Percentiles rank a stretch among this genome's conserved stretches.
Conservation (phyloP, 371 early-diverging fungal species). For the Batrachochytrium dendrobatidis region DNA sequence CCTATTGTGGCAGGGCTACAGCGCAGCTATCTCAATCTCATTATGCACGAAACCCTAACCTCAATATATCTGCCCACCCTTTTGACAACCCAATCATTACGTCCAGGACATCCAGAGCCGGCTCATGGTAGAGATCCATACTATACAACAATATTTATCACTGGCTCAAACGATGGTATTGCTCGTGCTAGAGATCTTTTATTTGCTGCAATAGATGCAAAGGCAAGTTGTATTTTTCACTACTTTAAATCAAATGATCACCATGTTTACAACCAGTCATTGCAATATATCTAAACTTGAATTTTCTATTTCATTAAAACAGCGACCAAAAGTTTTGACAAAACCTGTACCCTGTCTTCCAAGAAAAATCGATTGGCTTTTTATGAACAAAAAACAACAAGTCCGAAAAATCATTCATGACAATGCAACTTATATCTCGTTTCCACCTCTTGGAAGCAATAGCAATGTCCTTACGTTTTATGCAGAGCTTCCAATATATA, state of each 20-base stretch:
- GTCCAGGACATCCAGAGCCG: constrained; percentile 2
- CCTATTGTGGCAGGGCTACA: constrained; percentile 64
- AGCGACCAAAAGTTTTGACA: not conserved
- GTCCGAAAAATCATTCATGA: constrained; percentile 66
- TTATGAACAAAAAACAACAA: constrained; percentile 51
- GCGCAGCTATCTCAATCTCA: constrained; percentile 51
- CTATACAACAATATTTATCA: constrained; percentile 24
- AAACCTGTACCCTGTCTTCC: constrained; percentile 29
- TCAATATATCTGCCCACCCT: constrained; percentile 68
- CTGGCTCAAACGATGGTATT: constrained; percentile 24
- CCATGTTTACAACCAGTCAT: not conserved
- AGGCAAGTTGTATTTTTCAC: no score
- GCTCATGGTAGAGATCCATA: constrained; percentile 3
- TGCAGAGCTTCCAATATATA: constrained; percentile 65
- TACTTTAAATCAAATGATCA: no score
- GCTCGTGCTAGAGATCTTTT: constrained; percentile 18
- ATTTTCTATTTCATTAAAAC: not conserved
- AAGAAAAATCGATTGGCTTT: constrained; percentile 72
- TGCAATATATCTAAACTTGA: no score
- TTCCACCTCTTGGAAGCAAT: constrained; percentile 58
- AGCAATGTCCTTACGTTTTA: constrained; percentile 45
- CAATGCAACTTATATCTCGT: constrained; percentile 58
- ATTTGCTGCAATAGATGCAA: constrained; percentile 3
- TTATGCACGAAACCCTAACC: constrained; percentile 69
- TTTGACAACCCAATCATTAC: constrained; percentile 27